Base-by-base conservation (phyloP, 805 yeast species). In the Yamadazyma insecticola region DNA sequence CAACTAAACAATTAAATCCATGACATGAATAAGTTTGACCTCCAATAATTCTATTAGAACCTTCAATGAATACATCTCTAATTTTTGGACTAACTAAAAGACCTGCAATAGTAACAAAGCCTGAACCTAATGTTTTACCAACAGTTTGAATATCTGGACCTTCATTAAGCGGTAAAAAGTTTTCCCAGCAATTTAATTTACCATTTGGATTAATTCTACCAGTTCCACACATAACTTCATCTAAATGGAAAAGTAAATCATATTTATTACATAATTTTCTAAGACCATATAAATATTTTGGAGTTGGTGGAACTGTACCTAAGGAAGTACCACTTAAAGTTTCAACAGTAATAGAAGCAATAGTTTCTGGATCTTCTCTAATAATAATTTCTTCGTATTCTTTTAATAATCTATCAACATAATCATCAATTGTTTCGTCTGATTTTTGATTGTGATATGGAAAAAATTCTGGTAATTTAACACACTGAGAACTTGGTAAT, bases 161-260 rank as follows among this genome's bases (percentile, higher is more conserved):
- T 32, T 50, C 45, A 30, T 43, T 45, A 3, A 34, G 33, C 6
- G 47, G 41, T 31, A 53, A 43, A 33, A 41, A 54, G 36, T 50
- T 48, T 37, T 55, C 59, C 60, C 59, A 55, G 32, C 55, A 47
- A 39, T 55, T 51, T 27, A 55, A 43, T 4, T 48, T 45, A 5
- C 55, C 56, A 24, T 48, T 43, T 13, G 43, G 50, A 39, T 36
- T 41, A 24, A 50, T 46, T 32, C 62, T 46, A 20, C 62, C 62
- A 13, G 60, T 55, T 11, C 62, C 62, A 45, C 61, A 57, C 64
- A 57, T 56, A 15, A 55, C 63, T 42, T 57, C 62, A 31, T 56
- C 62, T 17, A 55, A 40, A 48, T 50, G 51, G 36, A 57, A 41
- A 23, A 57, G 28, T 26, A 55, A 43, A 28, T 50, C 61, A 38